These are phyloP conservation scores for Styphnolobium japonicum DNA, from an alignment of 306 rosid genomes.

Conservation along the genomic window DNA sequence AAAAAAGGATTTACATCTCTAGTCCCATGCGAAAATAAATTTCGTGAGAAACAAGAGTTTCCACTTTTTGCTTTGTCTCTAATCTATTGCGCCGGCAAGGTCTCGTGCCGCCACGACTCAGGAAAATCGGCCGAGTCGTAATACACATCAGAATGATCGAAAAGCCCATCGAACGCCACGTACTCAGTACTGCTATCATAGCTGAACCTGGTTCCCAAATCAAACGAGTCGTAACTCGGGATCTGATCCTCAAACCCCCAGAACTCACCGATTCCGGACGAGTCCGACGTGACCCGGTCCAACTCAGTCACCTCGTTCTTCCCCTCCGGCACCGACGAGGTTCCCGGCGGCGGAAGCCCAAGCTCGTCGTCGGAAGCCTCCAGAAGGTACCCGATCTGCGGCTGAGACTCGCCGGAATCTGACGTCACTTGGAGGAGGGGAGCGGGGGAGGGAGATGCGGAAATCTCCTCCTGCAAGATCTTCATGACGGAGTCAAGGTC, in stretches of 20 bases:
- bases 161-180: conserved; percentile 62
- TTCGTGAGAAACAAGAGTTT: neutral
- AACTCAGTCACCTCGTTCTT: conserved; percentile 42
- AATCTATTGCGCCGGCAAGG: conserved; percentile 72
- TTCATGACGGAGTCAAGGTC: conserved; percentile 78
- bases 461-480: conserved; percentile 81
- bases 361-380: conserved; percentile 93
- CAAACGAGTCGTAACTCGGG: conserved; percentile 65
- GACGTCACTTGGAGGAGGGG: conserved; percentile 44
- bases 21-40: neutral
- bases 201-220: conserved; percentile 36
- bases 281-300: conserved; percentile 45
- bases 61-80: too few species aligned
- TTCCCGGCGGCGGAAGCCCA: conserved; percentile 68
- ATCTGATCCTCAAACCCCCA: conserved; percentile 69
- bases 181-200: conserved; percentile 30
- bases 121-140: conserved; percentile 51
- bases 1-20: conserved; percentile 37
- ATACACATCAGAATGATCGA: conserved; percentile 64
- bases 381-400: conserved; percentile 69
- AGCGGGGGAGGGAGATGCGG: conserved; percentile 37
- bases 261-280: conserved; percentile 60
- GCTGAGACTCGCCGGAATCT: conserved; percentile 64
- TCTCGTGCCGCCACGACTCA: conserved; percentile 66
- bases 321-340: conserved; percentile 10